These are phyloP conservation scores for Hanseniaspora clermontiae DNA, from an alignment of 805 yeast species.

Conservation along the genomic window DNA sequence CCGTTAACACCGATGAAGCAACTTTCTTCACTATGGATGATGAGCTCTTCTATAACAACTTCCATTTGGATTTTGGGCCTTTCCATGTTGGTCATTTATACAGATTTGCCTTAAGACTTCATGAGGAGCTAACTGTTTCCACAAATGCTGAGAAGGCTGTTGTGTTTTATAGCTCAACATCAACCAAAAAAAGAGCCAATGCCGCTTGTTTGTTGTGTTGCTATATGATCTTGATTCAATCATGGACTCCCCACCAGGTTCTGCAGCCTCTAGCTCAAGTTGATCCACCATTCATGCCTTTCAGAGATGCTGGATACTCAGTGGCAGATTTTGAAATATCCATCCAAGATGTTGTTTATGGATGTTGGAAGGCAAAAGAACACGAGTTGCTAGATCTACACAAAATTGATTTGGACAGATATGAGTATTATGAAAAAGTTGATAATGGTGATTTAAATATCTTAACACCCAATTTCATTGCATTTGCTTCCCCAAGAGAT, in stretches of 20 bases:
- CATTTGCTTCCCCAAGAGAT: conserved; percentile 86
- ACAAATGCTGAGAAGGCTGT: conserved; percentile 77
- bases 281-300: conserved; percentile 87
- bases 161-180: conserved; percentile 75
- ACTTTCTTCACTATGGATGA: conserved; percentile 90
- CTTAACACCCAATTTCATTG: conserved; percentile 84
- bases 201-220: conserved; percentile 91
- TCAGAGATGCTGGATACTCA: conserved; percentile 95
- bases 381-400: conserved; percentile 78
- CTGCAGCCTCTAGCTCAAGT: conserved; percentile 85
- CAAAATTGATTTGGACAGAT: conserved; percentile 78
- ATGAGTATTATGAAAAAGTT: conserved; percentile 86
- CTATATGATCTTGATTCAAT: conserved; percentile 87
- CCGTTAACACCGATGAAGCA: conserved; percentile 58
- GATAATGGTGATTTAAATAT: conserved; percentile 95
- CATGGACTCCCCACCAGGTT: conserved; percentile 98
- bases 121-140: conserved; percentile 78
- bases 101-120: conserved; percentile 88
- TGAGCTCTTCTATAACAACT: conserved; percentile 82
- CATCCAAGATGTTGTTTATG: conserved; percentile 90
- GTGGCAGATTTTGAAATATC: conserved; percentile 87
- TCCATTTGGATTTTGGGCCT: conserved; percentile 95
- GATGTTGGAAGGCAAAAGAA: conserved; percentile 95
- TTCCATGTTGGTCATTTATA: conserved; percentile 84
- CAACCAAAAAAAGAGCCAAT: conserved; percentile 72